Percentiles rank a stretch among this genome's conserved stretches.
phyloP scores from a whole-genome alignment of 2,329 filamentous ascomycete species.

The Atkinsonella hypoxylon region DNA sequence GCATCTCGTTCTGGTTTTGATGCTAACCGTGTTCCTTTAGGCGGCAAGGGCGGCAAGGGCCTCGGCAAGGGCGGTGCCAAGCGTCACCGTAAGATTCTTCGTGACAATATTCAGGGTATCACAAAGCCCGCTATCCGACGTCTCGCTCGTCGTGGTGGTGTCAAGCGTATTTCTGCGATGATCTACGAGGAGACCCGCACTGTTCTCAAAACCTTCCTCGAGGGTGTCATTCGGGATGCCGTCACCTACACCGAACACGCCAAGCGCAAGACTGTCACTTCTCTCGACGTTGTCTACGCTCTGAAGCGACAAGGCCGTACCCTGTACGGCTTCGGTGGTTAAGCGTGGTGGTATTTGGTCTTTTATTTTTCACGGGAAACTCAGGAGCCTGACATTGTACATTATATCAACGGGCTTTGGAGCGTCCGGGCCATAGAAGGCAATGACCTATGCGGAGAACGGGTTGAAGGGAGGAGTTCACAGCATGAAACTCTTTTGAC shows the following conservation, averaged over 20 bases:
- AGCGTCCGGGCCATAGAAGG: not conserved
- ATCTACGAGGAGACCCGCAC: slow-evolving; percentile 71
- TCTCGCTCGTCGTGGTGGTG: slow-evolving; percentile 98
- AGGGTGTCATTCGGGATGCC: slow-evolving; percentile 64
- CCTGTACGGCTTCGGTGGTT: slow-evolving; percentile 85
- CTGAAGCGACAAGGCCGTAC: slow-evolving; percentile 61
- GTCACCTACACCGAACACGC: slow-evolving; percentile 72
- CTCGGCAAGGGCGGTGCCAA: slow-evolving; percentile 97
- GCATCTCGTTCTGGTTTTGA: not conserved
- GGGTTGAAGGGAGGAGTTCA: slow-evolving; percentile 12
- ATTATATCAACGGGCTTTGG: slow-evolving; percentile 1
- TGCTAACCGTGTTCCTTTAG: slow-evolving; percentile 42
- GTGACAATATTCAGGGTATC: slow-evolving; percentile 99
- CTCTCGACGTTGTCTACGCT: slow-evolving; percentile 55
- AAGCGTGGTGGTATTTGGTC: slow-evolving; percentile 23
- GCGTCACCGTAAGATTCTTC: slow-evolving; percentile 98
- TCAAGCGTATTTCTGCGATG: slow-evolving; percentile 99
- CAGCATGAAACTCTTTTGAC: slow-evolving; percentile 15
- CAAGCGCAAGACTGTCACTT: slow-evolving; percentile 71
- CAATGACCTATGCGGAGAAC: not conserved
- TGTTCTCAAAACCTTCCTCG: slow-evolving; percentile 69
- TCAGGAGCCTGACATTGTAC: slow-evolving; percentile 2
- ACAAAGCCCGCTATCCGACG: slow-evolving; percentile 97
- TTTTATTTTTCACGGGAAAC: not conserved
- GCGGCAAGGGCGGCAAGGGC: slow-evolving; percentile 93